Evolutionary conservation across 805 yeast genomes (phyloP).

Genomic region (Teunomyces panamensis): DNA sequence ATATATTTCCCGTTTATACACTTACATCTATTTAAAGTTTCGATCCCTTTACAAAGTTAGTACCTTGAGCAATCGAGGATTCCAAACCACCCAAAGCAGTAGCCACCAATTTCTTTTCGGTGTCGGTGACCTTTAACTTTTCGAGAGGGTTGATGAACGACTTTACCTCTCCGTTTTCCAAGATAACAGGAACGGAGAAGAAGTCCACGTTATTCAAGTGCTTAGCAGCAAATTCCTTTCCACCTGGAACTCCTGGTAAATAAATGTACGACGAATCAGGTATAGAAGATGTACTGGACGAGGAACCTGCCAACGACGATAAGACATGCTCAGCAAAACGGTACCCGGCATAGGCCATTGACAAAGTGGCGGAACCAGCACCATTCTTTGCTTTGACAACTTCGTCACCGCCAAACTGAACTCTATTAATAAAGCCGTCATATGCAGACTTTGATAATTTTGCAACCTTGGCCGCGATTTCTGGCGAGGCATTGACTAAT

Average conservation of each 20-base stretch:
- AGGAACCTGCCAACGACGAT: slow-evolving; percentile 55
- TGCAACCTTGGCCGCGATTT: slow-evolving; percentile 16
- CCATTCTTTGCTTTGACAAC: slow-evolving; percentile 95
- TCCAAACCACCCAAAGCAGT: slow-evolving; percentile 40
- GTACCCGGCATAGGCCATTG: slow-evolving; percentile 93
- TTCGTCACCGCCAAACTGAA: slow-evolving; percentile 83
- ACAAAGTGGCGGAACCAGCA: slow-evolving; percentile 89
- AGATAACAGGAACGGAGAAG: slow-evolving; percentile 48
- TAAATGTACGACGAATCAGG: slow-evolving; percentile 52
- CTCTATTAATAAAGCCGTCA: slow-evolving; percentile 35
- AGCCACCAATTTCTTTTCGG: slow-evolving; percentile 32
- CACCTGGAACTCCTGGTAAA: slow-evolving; percentile 53
- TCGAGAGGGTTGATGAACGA: slow-evolving; percentile 36
- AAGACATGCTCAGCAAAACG: slow-evolving; percentile 67
- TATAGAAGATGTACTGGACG: slow-evolving; percentile 35
- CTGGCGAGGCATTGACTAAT: slow-evolving; percentile 21
- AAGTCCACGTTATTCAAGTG: slow-evolving; percentile 39
- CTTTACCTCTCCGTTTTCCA: slow-evolving; percentile 36
- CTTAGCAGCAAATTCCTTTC: slow-evolving; percentile 37
- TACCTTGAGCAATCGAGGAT: slow-evolving; percentile 39
- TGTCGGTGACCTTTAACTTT: slow-evolving; percentile 23
- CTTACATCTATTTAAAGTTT: slow-evolving; percentile 23
- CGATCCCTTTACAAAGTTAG: slow-evolving; percentile 36
- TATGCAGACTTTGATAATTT: slow-evolving; percentile 15
- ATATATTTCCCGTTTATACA: not conserved